Percentiles rank a stretch among this genome's conserved stretches.
Conservation (phyloP, 1,139 yeast species). For the Geotrichum citri-aurantii region DNA sequence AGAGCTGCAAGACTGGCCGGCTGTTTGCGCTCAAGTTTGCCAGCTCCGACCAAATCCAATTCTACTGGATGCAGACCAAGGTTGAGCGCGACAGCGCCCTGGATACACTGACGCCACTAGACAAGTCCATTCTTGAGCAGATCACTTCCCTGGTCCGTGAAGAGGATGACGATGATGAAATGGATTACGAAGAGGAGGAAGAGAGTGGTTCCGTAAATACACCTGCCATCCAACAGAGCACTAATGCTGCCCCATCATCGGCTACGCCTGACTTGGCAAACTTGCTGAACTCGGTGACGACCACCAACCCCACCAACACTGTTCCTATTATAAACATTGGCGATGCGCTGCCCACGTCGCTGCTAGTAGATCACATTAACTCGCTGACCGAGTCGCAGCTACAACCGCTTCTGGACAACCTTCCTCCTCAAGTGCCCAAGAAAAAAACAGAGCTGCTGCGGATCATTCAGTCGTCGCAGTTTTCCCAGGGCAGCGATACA, state of each 20-base stretch:
- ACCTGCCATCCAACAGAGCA: neutral
- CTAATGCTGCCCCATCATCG: neutral
- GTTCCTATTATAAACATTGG: conserved; percentile 32
- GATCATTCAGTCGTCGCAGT: conserved; percentile 51
- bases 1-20: conserved; percentile 74
- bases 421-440: conserved; percentile 45
- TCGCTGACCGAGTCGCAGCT: conserved; percentile 38
- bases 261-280: neutral
- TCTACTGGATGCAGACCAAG: conserved; percentile 91
- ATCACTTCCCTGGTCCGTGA: conserved; percentile 49
- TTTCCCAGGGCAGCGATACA: conserved; percentile 44
- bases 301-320: neutral
- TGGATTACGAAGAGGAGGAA: conserved; percentile 40
- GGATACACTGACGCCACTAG: conserved; percentile 53
- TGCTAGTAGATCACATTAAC: conserved; percentile 41
- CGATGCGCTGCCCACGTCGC: conserved; percentile 42
- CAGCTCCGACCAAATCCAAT: conserved; percentile 75
- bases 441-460: conserved; percentile 42
- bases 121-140: conserved; percentile 47
- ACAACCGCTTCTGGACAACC: conserved; percentile 37
- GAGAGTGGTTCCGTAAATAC: conserved; percentile 21
- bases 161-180: conserved; percentile 43
- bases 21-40: conserved; percentile 76
- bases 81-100: conserved; percentile 52
- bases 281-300: conserved; percentile 19